A percentile compares a stretch with the other conserved stretches of the same genome.
These are phyloP conservation scores for Torulaspora maleeae DNA, from an alignment of 805 yeast species.

Conservation along the genomic window DNA sequence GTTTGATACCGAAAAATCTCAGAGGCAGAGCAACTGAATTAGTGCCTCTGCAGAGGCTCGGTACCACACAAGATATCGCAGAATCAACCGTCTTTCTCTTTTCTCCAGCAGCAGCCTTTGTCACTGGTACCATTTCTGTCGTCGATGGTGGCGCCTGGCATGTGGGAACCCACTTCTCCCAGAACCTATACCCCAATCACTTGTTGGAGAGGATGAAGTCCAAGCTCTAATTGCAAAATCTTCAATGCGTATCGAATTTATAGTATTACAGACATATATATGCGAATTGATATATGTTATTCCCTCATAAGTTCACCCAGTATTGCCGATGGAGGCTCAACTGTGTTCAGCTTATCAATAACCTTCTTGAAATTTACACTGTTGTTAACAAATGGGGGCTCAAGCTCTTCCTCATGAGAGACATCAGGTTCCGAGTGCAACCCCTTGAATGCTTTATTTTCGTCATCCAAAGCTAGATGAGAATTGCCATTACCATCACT, in stretches of 20 bases:
- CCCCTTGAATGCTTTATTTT: slow-evolving; percentile 9
- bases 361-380: slow-evolving; percentile 17
- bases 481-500: slow-evolving; percentile 3
- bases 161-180: slow-evolving; percentile 44
- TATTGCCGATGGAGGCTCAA: slow-evolving; percentile 19
- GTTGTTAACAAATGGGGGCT: slow-evolving; percentile 12
- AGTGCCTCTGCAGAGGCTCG: slow-evolving; percentile 59
- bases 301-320: slow-evolving; percentile 15
- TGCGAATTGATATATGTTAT: slow-evolving; percentile 2
- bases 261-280: slow-evolving; percentile 1
- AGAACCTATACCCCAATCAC: slow-evolving; percentile 43
- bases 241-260: background rate
- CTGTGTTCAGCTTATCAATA: slow-evolving; percentile 18
- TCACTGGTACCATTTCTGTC: slow-evolving; percentile 71
- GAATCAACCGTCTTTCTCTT: slow-evolving; percentile 79
- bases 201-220: slow-evolving; percentile 36
- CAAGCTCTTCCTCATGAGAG: slow-evolving; percentile 25
- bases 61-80: slow-evolving; percentile 75
- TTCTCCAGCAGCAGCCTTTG: slow-evolving; percentile 73
- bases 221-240: slow-evolving; percentile 31
- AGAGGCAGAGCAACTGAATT: slow-evolving; percentile 40
- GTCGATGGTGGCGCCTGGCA: slow-evolving; percentile 96
- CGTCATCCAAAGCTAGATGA: slow-evolving; percentile 6
- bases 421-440: slow-evolving; percentile 9
- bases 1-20: slow-evolving; percentile 48